These are phyloP conservation scores for Arabidopsis arenosa DNA, from an alignment of 345 rosid genomes.

Conservation along the genomic window DNA sequence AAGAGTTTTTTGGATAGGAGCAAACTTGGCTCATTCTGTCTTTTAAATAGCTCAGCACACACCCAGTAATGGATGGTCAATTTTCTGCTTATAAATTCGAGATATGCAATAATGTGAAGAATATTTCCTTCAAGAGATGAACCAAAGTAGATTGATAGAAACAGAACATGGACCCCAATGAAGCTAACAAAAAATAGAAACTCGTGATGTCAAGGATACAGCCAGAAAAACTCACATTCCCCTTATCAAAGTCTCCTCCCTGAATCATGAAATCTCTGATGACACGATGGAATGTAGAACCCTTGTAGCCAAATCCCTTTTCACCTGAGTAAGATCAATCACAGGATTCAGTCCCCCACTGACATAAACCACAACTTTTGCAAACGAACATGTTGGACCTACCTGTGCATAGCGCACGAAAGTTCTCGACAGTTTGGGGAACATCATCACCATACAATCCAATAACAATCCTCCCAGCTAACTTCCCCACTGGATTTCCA, in stretches of 20 bases:
- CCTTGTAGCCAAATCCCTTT: constrained; percentile 94
- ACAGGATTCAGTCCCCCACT: constrained; percentile 16
- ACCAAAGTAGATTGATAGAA: not conserved
- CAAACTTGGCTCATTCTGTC: not conserved
- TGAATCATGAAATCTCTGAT: constrained; percentile 98
- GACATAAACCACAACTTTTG: constrained; percentile 5
- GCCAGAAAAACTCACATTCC: constrained; percentile 68
- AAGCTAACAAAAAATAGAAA: not conserved
- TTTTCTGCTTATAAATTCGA: too few species aligned
- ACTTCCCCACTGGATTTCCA: constrained; percentile 90
- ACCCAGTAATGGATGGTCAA: not conserved
- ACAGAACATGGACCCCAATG: not conserved
- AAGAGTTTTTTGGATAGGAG: not conserved
- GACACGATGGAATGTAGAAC: constrained; percentile 84
- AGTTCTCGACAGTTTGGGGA: constrained; percentile 93
- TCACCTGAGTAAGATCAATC: constrained; percentile 62
- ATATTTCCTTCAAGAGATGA: too few species aligned
- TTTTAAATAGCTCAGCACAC: not conserved
- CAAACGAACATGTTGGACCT: constrained; percentile 1
- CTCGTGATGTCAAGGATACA: not conserved
- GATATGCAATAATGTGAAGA: not conserved
- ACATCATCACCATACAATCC: constrained; percentile 96
- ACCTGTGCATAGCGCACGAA: constrained; percentile 98
- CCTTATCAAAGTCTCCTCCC: constrained; percentile 98
- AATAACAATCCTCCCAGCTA: constrained; percentile 85